Base-by-base conservation (phyloP, 2,329 filamentous ascomycete species). In the Fusarium siculi region DNA sequence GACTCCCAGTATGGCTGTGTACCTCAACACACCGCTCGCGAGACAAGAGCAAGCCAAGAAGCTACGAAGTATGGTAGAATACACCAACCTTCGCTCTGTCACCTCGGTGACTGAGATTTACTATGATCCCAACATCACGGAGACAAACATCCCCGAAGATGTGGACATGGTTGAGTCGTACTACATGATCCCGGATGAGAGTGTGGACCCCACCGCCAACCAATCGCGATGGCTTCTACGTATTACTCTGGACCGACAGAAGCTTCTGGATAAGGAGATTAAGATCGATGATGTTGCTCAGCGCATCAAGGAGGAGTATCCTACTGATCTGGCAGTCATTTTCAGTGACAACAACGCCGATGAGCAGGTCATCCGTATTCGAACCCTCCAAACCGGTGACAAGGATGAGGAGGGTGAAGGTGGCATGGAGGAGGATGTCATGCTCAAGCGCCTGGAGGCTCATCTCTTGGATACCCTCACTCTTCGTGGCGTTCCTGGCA, bases 321-420 rank as follows among this genome's bases (percentile, higher is more conserved):
- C 91, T 25, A 91, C 88, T 70, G 95, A 97, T 82, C 86, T 98
- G 76, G 94, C 94, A 19, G 92, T 99, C 74, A 95, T 99, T 68
- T 97, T 97, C 87, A 97, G 95, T 83, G 96, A 99, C 82, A 96
- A 98, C 86, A 99, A 99, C 82, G 95, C 96, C 15, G 95, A 98
- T 74, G 92, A 97, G 80, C 95, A 97, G 81, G 93, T 98, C 50
- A 94, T 99, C 76, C 96, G 96, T 81, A 93, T 98, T 74, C 93
- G 96, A 73, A 93, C 95, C 77, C 90, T 97, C 70, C 85, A 66
- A 21, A 62, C 66, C 54, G 92, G 93, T 54, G 90, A 92, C 50
- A 92, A 94, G 79, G 93, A 92, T 42, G 93, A 96, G 15, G 91
- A 93, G 42, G 82, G 83, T 16, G 85, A 86, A 30, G 85, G 85